These are phyloP conservation scores for Nepenthes gracilis DNA, from an alignment of 148 eudicot genomes.

Conservation along the genomic window DNA sequence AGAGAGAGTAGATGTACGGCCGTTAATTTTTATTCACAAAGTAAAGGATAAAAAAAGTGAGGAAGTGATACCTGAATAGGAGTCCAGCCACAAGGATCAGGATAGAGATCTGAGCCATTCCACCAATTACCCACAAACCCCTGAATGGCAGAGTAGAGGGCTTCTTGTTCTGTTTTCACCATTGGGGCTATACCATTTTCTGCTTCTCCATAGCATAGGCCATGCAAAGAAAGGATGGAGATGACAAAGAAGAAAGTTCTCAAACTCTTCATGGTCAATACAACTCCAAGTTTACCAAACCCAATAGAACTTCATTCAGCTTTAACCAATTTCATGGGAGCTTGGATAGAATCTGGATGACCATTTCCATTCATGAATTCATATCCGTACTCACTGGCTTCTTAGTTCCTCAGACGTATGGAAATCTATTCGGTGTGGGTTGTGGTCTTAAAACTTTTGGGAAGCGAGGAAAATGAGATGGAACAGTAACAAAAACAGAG, in stretches of 20 bases:
- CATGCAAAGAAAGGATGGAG: slow-evolving; percentile 15
- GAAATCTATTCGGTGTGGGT: background rate
- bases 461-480: background rate
- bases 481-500: background rate
- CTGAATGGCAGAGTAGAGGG: slow-evolving; percentile 62
- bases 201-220: slow-evolving; percentile 30
- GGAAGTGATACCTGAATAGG: slow-evolving; percentile 62
- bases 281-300: background rate
- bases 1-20: background rate
- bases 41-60: background rate
- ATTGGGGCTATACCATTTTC: slow-evolving; percentile 34
- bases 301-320: background rate
- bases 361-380: background rate
- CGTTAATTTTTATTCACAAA: background rate
- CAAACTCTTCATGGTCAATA: background rate
- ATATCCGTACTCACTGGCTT: background rate
- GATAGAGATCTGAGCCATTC: slow-evolving; percentile 89
- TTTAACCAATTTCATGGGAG: background rate
- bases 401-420: background rate
- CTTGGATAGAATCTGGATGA: background rate
- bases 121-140: slow-evolving; percentile 78
- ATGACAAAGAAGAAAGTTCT: background rate
- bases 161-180: slow-evolving; percentile 56
- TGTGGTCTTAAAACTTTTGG: background rate
- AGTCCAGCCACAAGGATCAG: slow-evolving; percentile 97